phyloP scores from a whole-genome alignment of 345 rosid species.

The Corchorus capsularis region DNA sequence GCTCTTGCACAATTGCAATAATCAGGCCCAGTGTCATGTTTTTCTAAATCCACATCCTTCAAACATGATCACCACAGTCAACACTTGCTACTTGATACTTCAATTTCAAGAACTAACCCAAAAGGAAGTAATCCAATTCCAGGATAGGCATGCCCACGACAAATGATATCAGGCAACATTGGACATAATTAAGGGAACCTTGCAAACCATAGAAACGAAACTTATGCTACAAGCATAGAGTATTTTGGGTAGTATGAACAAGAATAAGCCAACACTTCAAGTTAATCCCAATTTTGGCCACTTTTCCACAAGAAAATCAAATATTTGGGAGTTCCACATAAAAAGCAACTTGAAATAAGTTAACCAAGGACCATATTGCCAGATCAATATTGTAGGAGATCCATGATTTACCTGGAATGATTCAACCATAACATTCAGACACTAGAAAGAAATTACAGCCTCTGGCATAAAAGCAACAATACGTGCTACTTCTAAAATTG shows the following conservation, averaged over 20 bases:
- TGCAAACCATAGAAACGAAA: neutral
- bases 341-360: slow-evolving; percentile 30
- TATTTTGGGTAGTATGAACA: slow-evolving; percentile 24
- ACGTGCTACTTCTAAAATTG: neutral
- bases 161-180: slow-evolving; percentile 5
- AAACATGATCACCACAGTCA: slow-evolving; percentile 12
- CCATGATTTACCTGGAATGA: slow-evolving; percentile 54
- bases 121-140: slow-evolving; percentile 4
- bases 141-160: slow-evolving; percentile 16
- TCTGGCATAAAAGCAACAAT: neutral
- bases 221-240: slow-evolving; percentile 19
- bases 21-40: neutral
- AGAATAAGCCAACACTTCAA: slow-evolving; percentile 16
- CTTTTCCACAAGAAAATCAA: slow-evolving; percentile 26
- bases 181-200: slow-evolving; percentile 19
- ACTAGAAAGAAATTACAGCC: slow-evolving; percentile 5
- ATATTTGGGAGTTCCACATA: slow-evolving; percentile 23
- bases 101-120: slow-evolving; percentile 18
- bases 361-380: slow-evolving; percentile 36
- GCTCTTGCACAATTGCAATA: neutral
- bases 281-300: slow-evolving; percentile 27
- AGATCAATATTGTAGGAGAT: slow-evolving; percentile 30
- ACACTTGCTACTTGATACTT: slow-evolving; percentile 15
- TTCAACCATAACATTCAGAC: neutral
- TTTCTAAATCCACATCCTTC: slow-evolving; percentile 16